Base-by-base conservation (phyloP, 1,139 yeast species). In the Debaryomycetaceae sp. region DNA sequence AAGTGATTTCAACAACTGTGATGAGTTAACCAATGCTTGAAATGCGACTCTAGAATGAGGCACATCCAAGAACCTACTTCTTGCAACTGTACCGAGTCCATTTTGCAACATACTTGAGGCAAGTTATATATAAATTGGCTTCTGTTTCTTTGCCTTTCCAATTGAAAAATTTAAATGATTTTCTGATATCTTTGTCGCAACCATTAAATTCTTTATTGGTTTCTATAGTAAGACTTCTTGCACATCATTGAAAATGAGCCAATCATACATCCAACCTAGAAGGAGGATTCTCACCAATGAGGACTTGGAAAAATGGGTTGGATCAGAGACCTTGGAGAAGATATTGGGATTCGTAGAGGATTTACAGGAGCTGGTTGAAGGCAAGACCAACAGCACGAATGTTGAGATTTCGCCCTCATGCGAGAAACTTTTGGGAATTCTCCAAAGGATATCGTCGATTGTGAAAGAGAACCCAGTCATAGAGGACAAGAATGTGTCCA, bases 361-460 rank as follows among this genome's bases (percentile, higher is more conserved):
- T 1, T 69, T 93, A 39, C 93, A 90, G 43, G 65, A 70, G 1
- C 76, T 90, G 41, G 93, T 88, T 1, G 70, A 66, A 38, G 98
- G 97, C 3, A 72, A 79, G 39, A 70, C 83, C 27, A 77, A 75
- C 42, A 80, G 78, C 43, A 70, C 72, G 17, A 58, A 59, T 3
- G 60, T 70, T 4, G 60, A 68, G 0, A 56, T 65, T 4, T 66
- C 78, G 0, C 53, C 54, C 0, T 43, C 65, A 0, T 66, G 77
- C 0, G 49, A 54, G 3, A 48, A 64, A 0, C 47, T 85, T 3
- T 46, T 75, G 13, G 49, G 50, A 0, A 49, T 83, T 0, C 60
- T 91, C 13, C 72, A 73, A 5, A 54, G 65, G 2, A 75, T 90
- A 0, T 65, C 68, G 3, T 48, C 38, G 0, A 59, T 80, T 0